A percentile compares a stretch with the other conserved stretches of the same genome.
These are phyloP conservation scores for Phaeodactylum tricornutum DNA, from an alignment of 108 stramenopile genomes.

Conservation along the genomic window DNA sequence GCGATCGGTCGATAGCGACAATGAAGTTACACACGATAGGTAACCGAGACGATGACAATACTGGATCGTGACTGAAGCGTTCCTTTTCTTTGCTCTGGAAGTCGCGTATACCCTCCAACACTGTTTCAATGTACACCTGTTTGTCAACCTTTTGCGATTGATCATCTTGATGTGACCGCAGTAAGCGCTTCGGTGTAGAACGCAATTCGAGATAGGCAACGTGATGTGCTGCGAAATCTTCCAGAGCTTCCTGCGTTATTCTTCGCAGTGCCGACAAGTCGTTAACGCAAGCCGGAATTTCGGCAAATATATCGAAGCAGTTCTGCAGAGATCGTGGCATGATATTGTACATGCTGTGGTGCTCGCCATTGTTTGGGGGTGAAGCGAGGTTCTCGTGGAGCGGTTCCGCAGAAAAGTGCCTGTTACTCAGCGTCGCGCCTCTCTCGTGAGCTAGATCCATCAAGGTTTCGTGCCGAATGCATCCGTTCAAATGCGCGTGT, in stretches of 20 bases:
- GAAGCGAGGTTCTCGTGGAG: neutral
- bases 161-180: neutral
- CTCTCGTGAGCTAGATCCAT: constrained; percentile 49
- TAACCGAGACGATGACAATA: constrained; percentile 11
- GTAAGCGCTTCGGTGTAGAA: constrained; percentile 67
- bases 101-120: constrained; percentile 33
- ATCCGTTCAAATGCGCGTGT: constrained; percentile 88
- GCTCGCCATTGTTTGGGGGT: constrained; percentile 2
- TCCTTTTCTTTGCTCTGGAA: constrained; percentile 33
- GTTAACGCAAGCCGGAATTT: constrained; percentile 56
- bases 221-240: constrained; percentile 64
- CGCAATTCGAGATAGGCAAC: constrained; percentile 79
- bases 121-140: constrained; percentile 45
- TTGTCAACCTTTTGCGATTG: constrained; percentile 15
- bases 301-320: constrained; percentile 78
- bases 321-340: constrained; percentile 45
- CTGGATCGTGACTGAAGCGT: constrained; percentile 14
- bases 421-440: constrained; percentile 21
- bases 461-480: constrained; percentile 70
- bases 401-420: constrained; percentile 18
- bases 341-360: constrained; percentile 21
- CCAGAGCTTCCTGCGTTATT: constrained; percentile 55
- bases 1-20: constrained; percentile 63
- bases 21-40: constrained; percentile 50
- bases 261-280: constrained; percentile 39